phyloP scores from a whole-genome alignment of 768 basidiomycete species.

The Phlebiopsis flavidoalba region DNA sequence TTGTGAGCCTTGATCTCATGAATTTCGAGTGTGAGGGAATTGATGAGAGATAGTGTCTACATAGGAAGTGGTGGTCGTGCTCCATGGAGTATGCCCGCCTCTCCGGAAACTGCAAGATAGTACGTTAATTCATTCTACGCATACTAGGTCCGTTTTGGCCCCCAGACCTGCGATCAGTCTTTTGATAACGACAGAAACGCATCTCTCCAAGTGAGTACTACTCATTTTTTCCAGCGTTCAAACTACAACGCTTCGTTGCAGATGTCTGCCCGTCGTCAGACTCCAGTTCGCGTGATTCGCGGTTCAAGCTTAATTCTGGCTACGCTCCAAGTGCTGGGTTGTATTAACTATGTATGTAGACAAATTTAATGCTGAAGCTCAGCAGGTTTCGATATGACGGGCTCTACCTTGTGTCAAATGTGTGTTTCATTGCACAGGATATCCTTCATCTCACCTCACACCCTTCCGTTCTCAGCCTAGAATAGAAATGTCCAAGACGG shows the following conservation, averaged over 20 bases:
- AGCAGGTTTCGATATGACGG: neutral
- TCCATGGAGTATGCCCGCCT: neutral
- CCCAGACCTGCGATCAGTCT: slow-evolving; percentile 1
- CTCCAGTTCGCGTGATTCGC: slow-evolving; percentile 8
- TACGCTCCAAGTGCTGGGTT: slow-evolving; percentile 6
- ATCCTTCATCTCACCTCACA: neutral
- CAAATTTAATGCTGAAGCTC: neutral
- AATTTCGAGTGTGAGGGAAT: too few relatives aligned
- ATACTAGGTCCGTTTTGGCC: neutral
- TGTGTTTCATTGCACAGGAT: neutral
- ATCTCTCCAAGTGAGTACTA: neutral
- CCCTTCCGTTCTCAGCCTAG: neutral
- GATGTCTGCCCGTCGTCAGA: neutral
- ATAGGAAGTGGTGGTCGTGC: slow-evolving; percentile 9
- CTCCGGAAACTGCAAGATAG: neutral
- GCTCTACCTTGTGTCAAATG: neutral
- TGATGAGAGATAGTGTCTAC: neutral
- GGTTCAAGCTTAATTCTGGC: neutral
- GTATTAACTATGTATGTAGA: neutral
- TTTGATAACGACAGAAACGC: slow-evolving; percentile 7
- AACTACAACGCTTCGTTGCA: neutral
- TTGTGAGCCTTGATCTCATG: slow-evolving; percentile 7
- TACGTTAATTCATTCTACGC: too few relatives aligned
- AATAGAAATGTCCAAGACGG: neutral
- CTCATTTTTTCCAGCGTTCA: too few relatives aligned